Evolutionary conservation across 805 yeast species (phyloP), one percentile per base, ranked within the genome.

Genomic region (Ogataea angusta): DNA sequence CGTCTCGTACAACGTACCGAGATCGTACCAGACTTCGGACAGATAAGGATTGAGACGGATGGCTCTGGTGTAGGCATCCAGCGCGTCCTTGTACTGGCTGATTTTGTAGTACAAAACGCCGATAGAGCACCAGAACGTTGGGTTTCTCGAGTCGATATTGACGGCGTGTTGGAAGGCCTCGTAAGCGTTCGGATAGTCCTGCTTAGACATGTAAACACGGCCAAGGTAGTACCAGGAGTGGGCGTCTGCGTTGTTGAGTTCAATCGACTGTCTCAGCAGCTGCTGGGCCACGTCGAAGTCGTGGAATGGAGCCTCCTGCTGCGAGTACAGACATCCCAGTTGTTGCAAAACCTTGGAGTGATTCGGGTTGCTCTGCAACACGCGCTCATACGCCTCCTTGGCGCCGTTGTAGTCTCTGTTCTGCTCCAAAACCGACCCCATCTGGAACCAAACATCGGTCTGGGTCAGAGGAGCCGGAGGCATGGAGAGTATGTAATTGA

Each of bases 141-240:
- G 98, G 63, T 93, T 93, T 62, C 97, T 77, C 27, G 95, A 84
- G 64, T 93, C 98, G 48, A 96, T 77, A 63, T 93, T 93, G 44
- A 93, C 99, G 10, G 98, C 98, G 62, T 90, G 97, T 68, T 93
- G 99, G 76, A 91, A 93, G 0, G 97, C 95, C 60, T 93, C 98
- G 65, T 91, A 93, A 2, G 99, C 98, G 36, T 93, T 89, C 45
- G 93, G 84, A 68, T 89, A 93, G 63, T 91, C 96, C 50, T 86
- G 89, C 56, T 91, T 79, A 28, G 95, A 83, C 98, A 93, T 91
- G 69, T 91, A 95, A 48, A 95, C 95, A 51, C 98, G 79, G 36
- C 99, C 99, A 35, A 93, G 66, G 62, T 93, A 86, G 66, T 93
- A 93, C 99, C 99, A 93, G 22, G 95, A 82, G 56, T 93, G 95